Conservation (phyloP, 1,284 basidiomycete genomes). For the Volvariella volvacea region DNA sequence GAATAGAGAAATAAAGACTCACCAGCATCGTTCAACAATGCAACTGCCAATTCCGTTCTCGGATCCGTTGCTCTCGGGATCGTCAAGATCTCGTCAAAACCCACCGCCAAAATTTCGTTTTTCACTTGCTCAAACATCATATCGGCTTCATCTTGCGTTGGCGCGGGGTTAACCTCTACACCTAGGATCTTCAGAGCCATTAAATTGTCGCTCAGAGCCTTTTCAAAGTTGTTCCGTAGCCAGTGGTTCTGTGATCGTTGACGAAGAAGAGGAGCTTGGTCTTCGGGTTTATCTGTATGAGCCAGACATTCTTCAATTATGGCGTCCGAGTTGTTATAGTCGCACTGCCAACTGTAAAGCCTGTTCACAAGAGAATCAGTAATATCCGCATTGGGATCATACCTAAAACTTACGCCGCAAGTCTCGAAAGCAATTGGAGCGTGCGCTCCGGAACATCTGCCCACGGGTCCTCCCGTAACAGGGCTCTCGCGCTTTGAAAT, state of each 20-base stretch:
- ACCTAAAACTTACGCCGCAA: constrained; percentile 47
- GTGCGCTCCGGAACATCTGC: constrained; percentile 38
- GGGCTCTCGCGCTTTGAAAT: constrained; percentile 47
- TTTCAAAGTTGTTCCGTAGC: constrained; percentile 46
- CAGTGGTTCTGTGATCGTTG: constrained; percentile 57
- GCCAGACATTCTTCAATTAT: constrained; percentile 46
- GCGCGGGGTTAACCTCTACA: constrained; percentile 48
- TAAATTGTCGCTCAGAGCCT: constrained; percentile 53
- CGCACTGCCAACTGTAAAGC: constrained; percentile 58
- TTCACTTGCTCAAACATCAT: constrained; percentile 61
- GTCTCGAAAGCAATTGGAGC: constrained; percentile 42
- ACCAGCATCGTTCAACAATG: constrained; percentile 64
- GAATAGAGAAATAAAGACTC: constrained; percentile 10
- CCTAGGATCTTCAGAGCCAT: constrained; percentile 56
- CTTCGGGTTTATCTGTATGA: constrained; percentile 42
- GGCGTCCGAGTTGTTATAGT: constrained; percentile 42
- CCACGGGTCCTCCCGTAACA: constrained; percentile 52
- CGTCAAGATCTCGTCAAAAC: constrained; percentile 57
- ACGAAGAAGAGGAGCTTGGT: constrained; percentile 50
- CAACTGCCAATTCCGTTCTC: constrained; percentile 53
- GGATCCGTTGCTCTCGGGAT: constrained; percentile 55
- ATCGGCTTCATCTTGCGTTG: constrained; percentile 48
- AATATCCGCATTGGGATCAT: constrained; percentile 6
- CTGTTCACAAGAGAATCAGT: constrained; percentile 22
- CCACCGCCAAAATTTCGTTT: constrained; percentile 60